A percentile compares a stretch with the other conserved stretches of the same genome.
Evolutionary conservation across 2,329 filamentous ascomycete species (phyloP).

Genomic region (Myriangium duriaei): DNA sequence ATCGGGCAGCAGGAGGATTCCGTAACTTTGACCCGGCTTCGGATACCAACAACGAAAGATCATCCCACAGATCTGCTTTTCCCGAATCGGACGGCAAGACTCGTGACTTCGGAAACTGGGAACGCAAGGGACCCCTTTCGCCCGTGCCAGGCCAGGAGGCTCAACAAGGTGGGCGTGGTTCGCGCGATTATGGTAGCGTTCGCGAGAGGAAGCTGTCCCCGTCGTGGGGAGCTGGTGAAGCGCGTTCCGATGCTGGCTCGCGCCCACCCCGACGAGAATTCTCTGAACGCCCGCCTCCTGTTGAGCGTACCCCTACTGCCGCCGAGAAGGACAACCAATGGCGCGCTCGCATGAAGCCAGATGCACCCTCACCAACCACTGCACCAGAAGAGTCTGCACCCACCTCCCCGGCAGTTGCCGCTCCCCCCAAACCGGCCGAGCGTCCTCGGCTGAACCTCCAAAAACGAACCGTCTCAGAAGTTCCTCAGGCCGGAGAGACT

Average conservation of each 20-base stretch:
- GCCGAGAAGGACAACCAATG: slow-evolving; percentile 90
- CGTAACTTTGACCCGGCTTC: slow-evolving; percentile 32
- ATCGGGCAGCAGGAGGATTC: slow-evolving; percentile 33
- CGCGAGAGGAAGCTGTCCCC: slow-evolving; percentile 45
- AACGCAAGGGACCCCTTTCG: slow-evolving; percentile 82
- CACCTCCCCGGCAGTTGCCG: slow-evolving; percentile 54
- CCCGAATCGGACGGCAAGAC: slow-evolving; percentile 60
- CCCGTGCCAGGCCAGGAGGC: slow-evolving; percentile 42
- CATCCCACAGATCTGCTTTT: slow-evolving; percentile 52
- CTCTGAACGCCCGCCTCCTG: slow-evolving; percentile 49
- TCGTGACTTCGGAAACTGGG: slow-evolving; percentile 82
- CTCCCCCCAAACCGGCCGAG: slow-evolving; percentile 43
- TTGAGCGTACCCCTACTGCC: slow-evolving; percentile 65
- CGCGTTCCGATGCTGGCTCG: slow-evolving; percentile 57
- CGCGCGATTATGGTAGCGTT: slow-evolving; percentile 46
- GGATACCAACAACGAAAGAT: slow-evolving; percentile 48
- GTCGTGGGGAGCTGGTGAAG: slow-evolving; percentile 53
- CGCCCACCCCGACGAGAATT: slow-evolving; percentile 70
- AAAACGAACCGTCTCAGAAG: slow-evolving; percentile 83
- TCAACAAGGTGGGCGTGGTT: slow-evolving; percentile 42
- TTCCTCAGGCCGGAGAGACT: slow-evolving; percentile 31
- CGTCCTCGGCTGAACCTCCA: slow-evolving; percentile 77
- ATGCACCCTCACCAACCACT: slow-evolving; percentile 47
- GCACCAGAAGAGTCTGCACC: slow-evolving; percentile 63
- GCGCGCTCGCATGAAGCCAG: slow-evolving; percentile 85